A percentile compares a stretch with the other conserved stretches of the same genome.
phyloP scores from a whole-genome alignment of 805 yeast genomes.

The Suhomyces sp. region DNA sequence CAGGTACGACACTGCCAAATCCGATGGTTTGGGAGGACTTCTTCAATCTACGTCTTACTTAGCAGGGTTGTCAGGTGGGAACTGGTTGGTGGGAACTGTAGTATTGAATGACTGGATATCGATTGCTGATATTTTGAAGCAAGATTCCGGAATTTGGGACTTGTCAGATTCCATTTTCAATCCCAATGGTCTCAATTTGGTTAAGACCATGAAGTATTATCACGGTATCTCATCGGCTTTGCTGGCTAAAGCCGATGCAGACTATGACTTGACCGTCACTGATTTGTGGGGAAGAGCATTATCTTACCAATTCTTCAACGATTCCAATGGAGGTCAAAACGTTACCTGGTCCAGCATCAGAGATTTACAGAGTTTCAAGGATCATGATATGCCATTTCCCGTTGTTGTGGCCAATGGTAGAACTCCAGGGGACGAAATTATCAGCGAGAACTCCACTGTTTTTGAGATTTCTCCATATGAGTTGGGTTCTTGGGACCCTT shows the following conservation, averaged over 20 bases:
- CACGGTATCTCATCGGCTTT: slow-evolving; percentile 22
- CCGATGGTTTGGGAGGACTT: slow-evolving; percentile 37
- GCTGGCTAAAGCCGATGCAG: slow-evolving; percentile 30
- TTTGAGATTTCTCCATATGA: slow-evolving; percentile 39
- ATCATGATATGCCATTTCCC: slow-evolving; percentile 39
- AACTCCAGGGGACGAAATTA: slow-evolving; percentile 55
- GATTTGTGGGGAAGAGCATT: slow-evolving; percentile 44
- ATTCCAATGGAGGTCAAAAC: slow-evolving; percentile 24
- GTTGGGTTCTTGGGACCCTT: slow-evolving; percentile 43
- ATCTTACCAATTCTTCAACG: slow-evolving; percentile 32
- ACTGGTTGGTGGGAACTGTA: slow-evolving; percentile 48
- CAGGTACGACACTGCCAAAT: slow-evolving; percentile 17
- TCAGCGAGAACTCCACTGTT: slow-evolving; percentile 65
- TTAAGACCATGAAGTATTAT: slow-evolving; percentile 51
- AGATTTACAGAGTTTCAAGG: slow-evolving; percentile 20
- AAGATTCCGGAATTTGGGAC: slow-evolving; percentile 56
- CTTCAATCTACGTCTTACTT: slow-evolving; percentile 13
- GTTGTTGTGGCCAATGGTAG: slow-evolving; percentile 52
- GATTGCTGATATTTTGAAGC: slow-evolving; percentile 27
- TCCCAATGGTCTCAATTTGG: slow-evolving; percentile 60
- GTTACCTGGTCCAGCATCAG: slow-evolving; percentile 25
- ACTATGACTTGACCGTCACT: slow-evolving; percentile 34
- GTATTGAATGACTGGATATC: slow-evolving; percentile 38
- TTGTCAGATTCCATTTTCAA: slow-evolving; percentile 56
- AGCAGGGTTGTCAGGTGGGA: slow-evolving; percentile 52